phyloP scores from a whole-genome alignment of 345 rosid genomes.

The Dipteronia sinensis region DNA sequence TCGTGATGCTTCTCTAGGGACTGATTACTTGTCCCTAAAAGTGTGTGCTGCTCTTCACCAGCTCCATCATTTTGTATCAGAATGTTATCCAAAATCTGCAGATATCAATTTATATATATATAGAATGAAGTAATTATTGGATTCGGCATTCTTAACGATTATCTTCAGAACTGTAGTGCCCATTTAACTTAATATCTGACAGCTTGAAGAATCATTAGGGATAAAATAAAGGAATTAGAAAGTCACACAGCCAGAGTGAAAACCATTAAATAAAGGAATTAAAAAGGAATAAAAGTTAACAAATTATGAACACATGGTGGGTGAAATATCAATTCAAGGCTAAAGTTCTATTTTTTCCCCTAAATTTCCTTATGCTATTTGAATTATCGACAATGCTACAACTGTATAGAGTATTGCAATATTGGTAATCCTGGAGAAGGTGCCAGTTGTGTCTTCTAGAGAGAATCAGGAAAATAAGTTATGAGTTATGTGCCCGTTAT shows the following conservation, averaged over 20 bases:
- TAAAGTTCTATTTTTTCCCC: neutral
- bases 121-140: neutral
- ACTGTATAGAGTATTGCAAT: neutral
- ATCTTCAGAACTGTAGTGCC: neutral
- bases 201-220: neutral
- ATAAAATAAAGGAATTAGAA: neutral
- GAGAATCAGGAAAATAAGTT: neutral
- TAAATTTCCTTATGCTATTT: neutral
- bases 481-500: neutral
- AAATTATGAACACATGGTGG: neutral
- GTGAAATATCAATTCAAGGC: neutral
- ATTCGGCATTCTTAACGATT: neutral
- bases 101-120: neutral
- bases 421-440: neutral
- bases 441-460: neutral
- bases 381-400: neutral
- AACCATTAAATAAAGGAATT: neutral
- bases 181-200: neutral
- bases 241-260: neutral
- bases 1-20: constrained; percentile 34
- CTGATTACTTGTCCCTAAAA: constrained; percentile 42
- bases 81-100: constrained; percentile 63
- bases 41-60: constrained; percentile 43
- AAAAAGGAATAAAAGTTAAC: neutral
- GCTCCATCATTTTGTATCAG: constrained; percentile 54